Evolutionary conservation across 2,329 filamentous ascomycete species (phyloP), one percentile per base, ranked within the genome.

Genomic region (Ceratocystiopsis brevicomis): DNA sequence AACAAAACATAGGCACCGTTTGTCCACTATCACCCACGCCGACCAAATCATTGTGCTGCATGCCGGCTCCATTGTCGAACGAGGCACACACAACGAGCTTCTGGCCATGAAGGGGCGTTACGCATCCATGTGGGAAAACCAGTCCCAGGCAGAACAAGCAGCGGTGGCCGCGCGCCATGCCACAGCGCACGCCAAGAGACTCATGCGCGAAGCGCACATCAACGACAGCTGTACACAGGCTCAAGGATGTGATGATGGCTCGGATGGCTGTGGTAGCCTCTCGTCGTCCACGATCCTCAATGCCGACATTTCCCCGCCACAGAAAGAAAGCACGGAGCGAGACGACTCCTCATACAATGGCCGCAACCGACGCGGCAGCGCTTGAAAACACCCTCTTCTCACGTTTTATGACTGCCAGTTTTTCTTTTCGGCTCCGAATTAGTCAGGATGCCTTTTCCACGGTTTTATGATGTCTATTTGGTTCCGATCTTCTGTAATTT

Each of bases 101-200:
- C 65, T 93, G 6, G 67, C 67, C 2, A 64, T 71, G 40, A 75
- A 74, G 30, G 84, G 83, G 13, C 75, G 77, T 47, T 94, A 94
- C 55, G 72, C 75, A 12, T 78, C 77, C 47, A 87, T 94, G 76
- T 94, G 86, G 86, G 76, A 78, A 49, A 88, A 87, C 60, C 86
- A 94, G 59, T 86, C 82, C 49, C 72, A 79, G 47, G 81, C 82
- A 2, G 80, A 87, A 56, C 71, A 71, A 49, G 81, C 80, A 6
- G 73, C 73, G 3, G 69, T 73, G 44, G 69, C 76, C 54, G 75
- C 73, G 33, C 60, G 61, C 32, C 55, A 59, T 40, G 63, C 63
- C 8, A 64, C 57, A 21, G 53, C 52, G 40, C 63, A 62, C 44
- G 62, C 62, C 14, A 59, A 61, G 48, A 64, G 63, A 53, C 57